Evolutionary conservation across 1,284 basidiomycete species (phyloP).

Genomic region (Afroboletus lepidellus): DNA sequence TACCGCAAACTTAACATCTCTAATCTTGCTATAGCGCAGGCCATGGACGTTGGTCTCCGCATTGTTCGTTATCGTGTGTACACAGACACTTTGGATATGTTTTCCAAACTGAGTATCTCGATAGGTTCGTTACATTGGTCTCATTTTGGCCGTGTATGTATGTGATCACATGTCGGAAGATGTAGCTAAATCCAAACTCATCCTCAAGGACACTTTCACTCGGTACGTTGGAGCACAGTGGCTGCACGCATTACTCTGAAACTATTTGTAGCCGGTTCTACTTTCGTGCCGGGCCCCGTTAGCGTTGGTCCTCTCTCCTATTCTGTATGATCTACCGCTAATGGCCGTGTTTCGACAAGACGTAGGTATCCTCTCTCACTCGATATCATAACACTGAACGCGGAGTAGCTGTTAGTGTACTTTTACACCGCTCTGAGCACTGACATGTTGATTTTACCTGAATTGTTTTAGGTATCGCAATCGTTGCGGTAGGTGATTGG

Average conservation of each 20-base stretch:
- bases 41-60: constrained; percentile 11
- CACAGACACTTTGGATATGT: too few species aligned
- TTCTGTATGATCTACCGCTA: background rate
- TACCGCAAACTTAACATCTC: background rate
- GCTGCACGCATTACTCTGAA: background rate
- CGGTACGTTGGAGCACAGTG: constrained; percentile 1
- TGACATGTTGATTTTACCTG: background rate
- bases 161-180: background rate
- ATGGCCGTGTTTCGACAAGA: background rate
- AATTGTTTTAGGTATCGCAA: background rate
- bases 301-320: background rate
- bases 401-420: constrained; percentile 1
- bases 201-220: background rate
- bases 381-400: background rate
- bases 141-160: constrained; percentile 13
- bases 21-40: constrained; percentile 1
- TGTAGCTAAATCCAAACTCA: background rate
- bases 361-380: background rate
- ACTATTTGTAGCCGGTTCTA: background rate
- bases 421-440: background rate
- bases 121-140: constrained; percentile 16
- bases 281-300: background rate
- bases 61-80: constrained; percentile 9
- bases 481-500: rapidly evolving
- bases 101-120: background rate